Evolutionary conservation across 352 stramenopile genomes (phyloP).

Genomic region (Phytophthora hibernalis): DNA sequence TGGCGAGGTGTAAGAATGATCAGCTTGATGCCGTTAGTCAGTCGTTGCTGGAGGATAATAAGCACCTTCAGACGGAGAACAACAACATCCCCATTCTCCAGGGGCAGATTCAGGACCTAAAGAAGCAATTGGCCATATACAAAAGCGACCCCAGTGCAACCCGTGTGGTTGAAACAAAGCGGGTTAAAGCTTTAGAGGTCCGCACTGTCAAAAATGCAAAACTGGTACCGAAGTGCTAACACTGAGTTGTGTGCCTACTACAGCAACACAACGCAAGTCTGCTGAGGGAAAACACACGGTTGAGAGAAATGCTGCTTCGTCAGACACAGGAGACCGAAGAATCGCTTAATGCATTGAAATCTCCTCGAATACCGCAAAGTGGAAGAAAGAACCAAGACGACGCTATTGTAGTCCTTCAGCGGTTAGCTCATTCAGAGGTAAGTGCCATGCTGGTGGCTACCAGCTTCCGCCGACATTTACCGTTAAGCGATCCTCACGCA

Average conservation of each 20-base stretch:
- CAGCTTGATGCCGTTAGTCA: constrained; percentile 58
- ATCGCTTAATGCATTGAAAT: constrained; percentile 25
- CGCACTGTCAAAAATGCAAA: background rate
- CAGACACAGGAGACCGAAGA: constrained; percentile 32
- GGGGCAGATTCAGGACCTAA: constrained; percentile 70
- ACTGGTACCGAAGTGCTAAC: background rate
- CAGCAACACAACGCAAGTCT: constrained; percentile 58
- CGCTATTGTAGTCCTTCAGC: constrained; percentile 3
- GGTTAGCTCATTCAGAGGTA: constrained; percentile 39
- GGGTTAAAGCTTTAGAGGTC: constrained; percentile 58
- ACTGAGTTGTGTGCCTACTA: background rate
- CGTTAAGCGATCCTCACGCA: background rate
- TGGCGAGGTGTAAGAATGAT: constrained; percentile 62
- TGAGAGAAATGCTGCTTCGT: constrained; percentile 51
- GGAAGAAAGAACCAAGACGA: constrained; percentile 24
- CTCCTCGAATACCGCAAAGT: constrained; percentile 13
- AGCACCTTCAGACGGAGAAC: constrained; percentile 77
- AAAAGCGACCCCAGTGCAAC: constrained; percentile 11
- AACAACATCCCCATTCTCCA: constrained; percentile 89
- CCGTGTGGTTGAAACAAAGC: constrained; percentile 29
- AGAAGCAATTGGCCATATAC: constrained; percentile 50
- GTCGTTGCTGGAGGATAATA: constrained; percentile 67
- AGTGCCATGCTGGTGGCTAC: background rate
- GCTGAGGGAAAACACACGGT: constrained; percentile 53
- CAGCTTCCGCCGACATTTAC: background rate